Evolutionary conservation across 1,139 yeast species (phyloP).

Genomic region (Torulaspora pretoriensis): DNA sequence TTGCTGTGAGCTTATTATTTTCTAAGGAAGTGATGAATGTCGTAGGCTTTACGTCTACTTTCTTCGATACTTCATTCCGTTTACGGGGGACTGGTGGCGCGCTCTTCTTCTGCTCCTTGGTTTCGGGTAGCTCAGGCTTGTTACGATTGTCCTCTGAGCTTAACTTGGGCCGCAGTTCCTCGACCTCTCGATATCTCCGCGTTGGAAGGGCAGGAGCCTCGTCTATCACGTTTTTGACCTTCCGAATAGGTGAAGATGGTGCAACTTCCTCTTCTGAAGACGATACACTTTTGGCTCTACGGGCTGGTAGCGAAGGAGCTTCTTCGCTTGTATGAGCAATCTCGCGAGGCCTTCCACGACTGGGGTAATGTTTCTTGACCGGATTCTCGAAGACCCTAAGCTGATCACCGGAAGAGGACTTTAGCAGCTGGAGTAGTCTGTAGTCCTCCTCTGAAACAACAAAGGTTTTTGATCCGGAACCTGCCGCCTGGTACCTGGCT

Average conservation of each 20-base stretch:
- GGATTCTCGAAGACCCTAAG: not conserved
- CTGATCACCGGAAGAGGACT: slow-evolving; percentile 8
- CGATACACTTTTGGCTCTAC: not conserved
- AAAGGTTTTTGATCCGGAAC: slow-evolving; percentile 11
- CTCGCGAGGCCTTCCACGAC: slow-evolving; percentile 8
- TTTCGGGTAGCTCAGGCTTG: not conserved
- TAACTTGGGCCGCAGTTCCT: not conserved
- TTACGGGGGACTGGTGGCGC: slow-evolving; percentile 10
- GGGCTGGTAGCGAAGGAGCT: not conserved
- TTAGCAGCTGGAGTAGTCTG: slow-evolving; percentile 25
- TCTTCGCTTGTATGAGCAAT: not conserved
- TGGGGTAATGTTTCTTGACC: slow-evolving; percentile 1
- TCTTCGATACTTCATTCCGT: not conserved
- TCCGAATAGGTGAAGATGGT: not conserved
- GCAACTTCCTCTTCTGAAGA: not conserved
- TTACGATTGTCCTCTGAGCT: not conserved
- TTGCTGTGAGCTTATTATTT: slow-evolving; percentile 21
- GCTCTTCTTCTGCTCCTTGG: not conserved
- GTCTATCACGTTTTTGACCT: not conserved
- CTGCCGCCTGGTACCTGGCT: not conserved
- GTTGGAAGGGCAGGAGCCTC: slow-evolving; percentile 4
- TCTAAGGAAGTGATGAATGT: slow-evolving; percentile 20
- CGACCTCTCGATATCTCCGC: not conserved
- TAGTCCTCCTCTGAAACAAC: slow-evolving; percentile 33
- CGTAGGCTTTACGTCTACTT: not conserved